Percentiles rank a stretch among this genome's conserved stretches.
phyloP scores from a whole-genome alignment of 2,329 filamentous ascomycete species.

The Pleoardoris graminearum region DNA sequence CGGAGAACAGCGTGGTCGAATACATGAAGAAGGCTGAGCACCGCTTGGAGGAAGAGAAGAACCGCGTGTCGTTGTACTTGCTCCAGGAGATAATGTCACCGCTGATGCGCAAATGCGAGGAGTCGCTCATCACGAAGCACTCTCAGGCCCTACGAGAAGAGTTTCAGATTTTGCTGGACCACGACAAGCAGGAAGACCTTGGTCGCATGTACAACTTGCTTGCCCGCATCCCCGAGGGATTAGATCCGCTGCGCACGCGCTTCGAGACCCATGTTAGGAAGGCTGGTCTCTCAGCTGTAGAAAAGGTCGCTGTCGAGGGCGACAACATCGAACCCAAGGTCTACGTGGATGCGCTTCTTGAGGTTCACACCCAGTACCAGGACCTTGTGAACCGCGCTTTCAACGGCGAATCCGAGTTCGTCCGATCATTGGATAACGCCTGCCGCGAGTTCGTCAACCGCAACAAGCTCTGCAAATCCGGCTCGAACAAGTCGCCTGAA shows the following conservation, averaged over 20 bases:
- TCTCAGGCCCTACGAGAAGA: slow-evolving; percentile 86
- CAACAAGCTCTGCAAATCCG: slow-evolving; percentile 92
- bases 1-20: slow-evolving; percentile 95
- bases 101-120: slow-evolving; percentile 85
- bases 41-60: slow-evolving; percentile 88
- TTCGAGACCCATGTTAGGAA: slow-evolving; percentile 94
- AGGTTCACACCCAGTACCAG: slow-evolving; percentile 92
- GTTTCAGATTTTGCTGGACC: slow-evolving; percentile 91
- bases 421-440: slow-evolving; percentile 91
- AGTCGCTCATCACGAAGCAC: slow-evolving; percentile 87
- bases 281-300: slow-evolving; percentile 82
- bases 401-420: slow-evolving; percentile 94
- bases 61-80: slow-evolving; percentile 87
- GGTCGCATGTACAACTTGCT: slow-evolving; percentile 94
- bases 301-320: slow-evolving; percentile 85
- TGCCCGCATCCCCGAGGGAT: slow-evolving; percentile 83
- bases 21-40: slow-evolving; percentile 99
- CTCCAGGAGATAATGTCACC: slow-evolving; percentile 85
- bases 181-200: slow-evolving; percentile 93
- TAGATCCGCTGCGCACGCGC: slow-evolving; percentile 82
- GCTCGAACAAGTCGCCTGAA: slow-evolving; percentile 92
- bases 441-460: slow-evolving; percentile 98
- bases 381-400: slow-evolving; percentile 90
- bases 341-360: slow-evolving; percentile 91
- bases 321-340: slow-evolving; percentile 94